Evolutionary conservation across 441 rosid genomes (phyloP).

Genomic region (Gossypium lobatum): DNA sequence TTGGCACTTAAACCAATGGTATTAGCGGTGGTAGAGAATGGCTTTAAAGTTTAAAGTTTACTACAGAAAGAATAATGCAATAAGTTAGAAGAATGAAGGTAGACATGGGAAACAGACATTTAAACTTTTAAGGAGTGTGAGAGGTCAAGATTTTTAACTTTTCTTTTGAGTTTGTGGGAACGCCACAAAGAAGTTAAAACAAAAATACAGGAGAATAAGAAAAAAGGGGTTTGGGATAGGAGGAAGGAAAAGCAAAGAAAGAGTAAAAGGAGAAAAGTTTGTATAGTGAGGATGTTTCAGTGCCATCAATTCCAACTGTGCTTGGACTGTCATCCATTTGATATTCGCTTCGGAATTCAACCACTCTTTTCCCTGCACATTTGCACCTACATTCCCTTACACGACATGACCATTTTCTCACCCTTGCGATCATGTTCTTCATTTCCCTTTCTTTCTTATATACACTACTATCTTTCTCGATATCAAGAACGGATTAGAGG

Average conservation of each 20-base stretch:
- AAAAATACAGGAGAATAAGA: neutral
- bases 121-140: constrained; percentile 23
- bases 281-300: constrained; percentile 34
- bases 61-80: neutral
- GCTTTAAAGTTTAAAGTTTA: constrained; percentile 8
- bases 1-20: constrained; percentile 21
- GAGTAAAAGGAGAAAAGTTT: neutral
- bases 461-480: neutral
- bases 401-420: constrained; percentile 55
- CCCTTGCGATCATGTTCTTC: constrained; percentile 43
- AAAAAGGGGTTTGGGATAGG: neutral
- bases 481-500: no score
- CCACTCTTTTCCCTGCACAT: constrained; percentile 27
- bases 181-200: neutral
- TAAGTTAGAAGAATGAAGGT: constrained; percentile 8
- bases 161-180: constrained; percentile 35
- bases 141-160: constrained; percentile 33
- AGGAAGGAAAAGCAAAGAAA: neutral
- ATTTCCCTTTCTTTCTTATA: constrained; percentile 15
- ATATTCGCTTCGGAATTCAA: constrained; percentile 19
- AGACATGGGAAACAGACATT: constrained; percentile 11
- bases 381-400: constrained; percentile 66
- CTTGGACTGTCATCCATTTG: constrained; percentile 64
- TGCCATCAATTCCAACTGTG: constrained; percentile 37
- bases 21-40: constrained; percentile 14